A percentile compares a stretch with the other conserved stretches of the same genome.
These are phyloP conservation scores for Climacium dendroides DNA, from an alignment of 225 moss, liverwort and hornwort genomes.

Conservation along the genomic window DNA sequence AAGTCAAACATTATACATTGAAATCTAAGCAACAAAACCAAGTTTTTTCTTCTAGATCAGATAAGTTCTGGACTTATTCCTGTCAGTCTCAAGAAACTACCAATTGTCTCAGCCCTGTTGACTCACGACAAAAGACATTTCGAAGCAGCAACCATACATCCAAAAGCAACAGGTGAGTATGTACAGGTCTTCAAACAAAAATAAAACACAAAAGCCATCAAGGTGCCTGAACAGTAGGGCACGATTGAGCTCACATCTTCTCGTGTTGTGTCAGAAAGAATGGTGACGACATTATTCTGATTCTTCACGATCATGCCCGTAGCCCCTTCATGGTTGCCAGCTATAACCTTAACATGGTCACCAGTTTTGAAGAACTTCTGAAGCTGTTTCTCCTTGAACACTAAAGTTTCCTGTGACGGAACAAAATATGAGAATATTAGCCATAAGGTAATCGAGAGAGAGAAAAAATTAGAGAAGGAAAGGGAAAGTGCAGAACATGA, in stretches of 20 bases:
- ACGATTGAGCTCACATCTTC: constrained; percentile 64
- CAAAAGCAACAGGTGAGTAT: neutral
- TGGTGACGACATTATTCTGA: constrained; percentile 60
- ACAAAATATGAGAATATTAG: neutral
- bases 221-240: neutral
- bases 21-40: neutral
- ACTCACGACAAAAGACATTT: neutral
- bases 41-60: neutral
- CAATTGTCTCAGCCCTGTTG: neutral
- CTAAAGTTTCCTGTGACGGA: constrained; percentile 46
- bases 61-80: neutral
- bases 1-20: neutral
- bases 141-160: neutral
- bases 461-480: neutral
- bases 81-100: neutral
- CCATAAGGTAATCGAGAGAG: neutral
- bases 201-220: neutral
- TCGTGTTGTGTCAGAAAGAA: constrained; percentile 80
- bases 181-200: neutral
- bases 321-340: constrained; percentile 77
- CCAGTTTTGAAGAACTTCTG: constrained; percentile 93
- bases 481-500: neutral
- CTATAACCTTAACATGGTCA: constrained; percentile 91
- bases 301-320: constrained; percentile 97
- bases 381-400: constrained; percentile 76